phyloP scores from a whole-genome alignment of 2,329 filamentous ascomycete genomes.

The Fusarium sp. region DNA sequence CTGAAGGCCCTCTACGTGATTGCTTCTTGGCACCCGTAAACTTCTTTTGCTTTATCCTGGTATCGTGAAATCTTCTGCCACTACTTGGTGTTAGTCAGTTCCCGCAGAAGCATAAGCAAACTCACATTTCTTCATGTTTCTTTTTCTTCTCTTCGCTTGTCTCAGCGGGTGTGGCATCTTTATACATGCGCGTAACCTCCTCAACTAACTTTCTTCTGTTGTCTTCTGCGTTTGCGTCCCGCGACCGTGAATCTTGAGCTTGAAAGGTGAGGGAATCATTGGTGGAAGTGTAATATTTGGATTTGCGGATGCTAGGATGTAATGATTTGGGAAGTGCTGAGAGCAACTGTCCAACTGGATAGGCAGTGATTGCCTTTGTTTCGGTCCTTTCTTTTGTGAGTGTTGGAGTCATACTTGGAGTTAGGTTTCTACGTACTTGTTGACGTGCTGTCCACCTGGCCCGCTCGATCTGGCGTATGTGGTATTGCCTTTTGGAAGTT shows the following conservation, averaged over 20 bases:
- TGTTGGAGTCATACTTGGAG: conserved; percentile 56
- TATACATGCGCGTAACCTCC: conserved; percentile 63
- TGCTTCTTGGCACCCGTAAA: conserved; percentile 64
- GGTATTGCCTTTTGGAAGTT: conserved; percentile 65
- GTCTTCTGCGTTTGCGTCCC: conserved; percentile 64
- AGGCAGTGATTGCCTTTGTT: conserved; percentile 68
- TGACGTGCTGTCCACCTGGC: conserved; percentile 72
- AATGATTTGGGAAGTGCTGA: conserved; percentile 61
- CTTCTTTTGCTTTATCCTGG: conserved; percentile 63
- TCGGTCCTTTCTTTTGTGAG: conserved; percentile 66
- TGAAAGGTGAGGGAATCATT: conserved; percentile 68
- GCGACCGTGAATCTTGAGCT: conserved; percentile 66
- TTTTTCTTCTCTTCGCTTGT: conserved; percentile 61
- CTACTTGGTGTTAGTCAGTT: conserved; percentile 50
- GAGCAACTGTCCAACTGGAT: conserved; percentile 62
- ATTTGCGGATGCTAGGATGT: conserved; percentile 61
- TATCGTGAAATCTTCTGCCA: conserved; percentile 60
- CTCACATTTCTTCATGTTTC: conserved; percentile 64
- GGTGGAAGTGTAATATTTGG: conserved; percentile 65
- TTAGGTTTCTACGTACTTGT: conserved; percentile 62
- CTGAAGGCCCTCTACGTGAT: conserved; percentile 55
- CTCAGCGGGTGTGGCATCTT: conserved; percentile 60
- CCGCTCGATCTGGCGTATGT: conserved; percentile 70
- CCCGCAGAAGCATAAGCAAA: conserved; percentile 6
- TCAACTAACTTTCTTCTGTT: conserved; percentile 64